Evolutionary conservation across 169 alveolate genomes (phyloP), one percentile per base, ranked within the genome.

Genomic region (Eimeria zaria): DNA sequence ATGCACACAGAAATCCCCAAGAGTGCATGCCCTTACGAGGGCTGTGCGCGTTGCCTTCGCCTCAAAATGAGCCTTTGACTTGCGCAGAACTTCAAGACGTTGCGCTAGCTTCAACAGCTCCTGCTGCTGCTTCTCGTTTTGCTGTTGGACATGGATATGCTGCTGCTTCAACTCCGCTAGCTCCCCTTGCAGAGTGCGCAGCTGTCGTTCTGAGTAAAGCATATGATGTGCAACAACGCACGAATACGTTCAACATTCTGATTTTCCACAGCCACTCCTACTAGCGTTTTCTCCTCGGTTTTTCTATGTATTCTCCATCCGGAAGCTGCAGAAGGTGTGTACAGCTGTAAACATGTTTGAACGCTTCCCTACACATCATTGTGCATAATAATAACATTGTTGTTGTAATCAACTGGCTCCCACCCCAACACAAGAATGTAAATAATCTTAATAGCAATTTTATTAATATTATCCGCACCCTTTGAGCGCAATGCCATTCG

Each of bases 31-130:
- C 60, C 91, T 33, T 84, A 84, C 91, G 39, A 53, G 71, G 55
- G 76, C 91, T 20, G 55, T 58, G 55, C 91, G 91, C 39, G 74
- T 69, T 14, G 91, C 91, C 36, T 58, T 84, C 22, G 91, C 51
- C 58, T 84, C 91, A 33, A 84, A 84, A 27, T 58, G 76, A n/a
- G 78, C 78, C 91, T 84, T 84, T 36, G 91, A 84, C 36, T 58
- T 84, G 55, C 91, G 91, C 44, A 84, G 73, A 33, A 84, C 91
- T 44, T 55, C 91, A 33, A 84, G 78, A 12, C 91, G 91, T 39
- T 84, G 91, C 44, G 91, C 53, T 30, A 84, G 91, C 91, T 84
- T 84, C 76, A 84, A 36, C 36, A 84, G 51, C 91, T 84, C 91
- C 30, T 84, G 73, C 78, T 84, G 91, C 36, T 84, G 91, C 74